Percentiles rank a stretch among this genome's conserved stretches.
These are phyloP conservation scores for Suillus fuscotomentosus DNA, from an alignment of 768 basidiomycete genomes.

Conservation along the genomic window DNA sequence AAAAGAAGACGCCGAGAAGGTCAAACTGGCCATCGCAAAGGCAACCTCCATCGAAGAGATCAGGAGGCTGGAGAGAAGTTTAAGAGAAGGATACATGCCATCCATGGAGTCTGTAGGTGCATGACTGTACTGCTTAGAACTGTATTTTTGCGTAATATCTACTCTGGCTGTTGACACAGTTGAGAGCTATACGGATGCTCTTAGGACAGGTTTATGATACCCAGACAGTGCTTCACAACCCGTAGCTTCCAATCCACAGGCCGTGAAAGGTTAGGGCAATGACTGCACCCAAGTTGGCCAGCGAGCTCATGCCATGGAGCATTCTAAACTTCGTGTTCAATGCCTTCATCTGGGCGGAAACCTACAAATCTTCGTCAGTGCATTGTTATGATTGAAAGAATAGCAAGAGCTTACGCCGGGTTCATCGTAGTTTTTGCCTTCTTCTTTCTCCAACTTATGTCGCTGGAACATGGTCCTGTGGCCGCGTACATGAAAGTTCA, in stretches of 20 bases:
- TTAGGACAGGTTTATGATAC: background rate
- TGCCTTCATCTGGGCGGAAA: slow-evolving; percentile 66
- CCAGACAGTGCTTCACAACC: slow-evolving; percentile 17
- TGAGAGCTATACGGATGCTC: background rate
- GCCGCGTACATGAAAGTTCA: background rate
- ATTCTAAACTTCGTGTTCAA: slow-evolving; percentile 64
- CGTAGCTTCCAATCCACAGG: slow-evolving; percentile 62
- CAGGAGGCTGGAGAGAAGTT: slow-evolving; percentile 73
- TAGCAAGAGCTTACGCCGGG: slow-evolving; percentile 47
- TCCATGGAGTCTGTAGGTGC: slow-evolving; percentile 76
- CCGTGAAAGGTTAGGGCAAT: slow-evolving; percentile 67
- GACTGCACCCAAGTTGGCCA: slow-evolving; percentile 62
- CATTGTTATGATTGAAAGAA: slow-evolving; percentile 10
- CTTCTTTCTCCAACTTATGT: slow-evolving; percentile 70
- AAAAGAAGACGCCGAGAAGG: slow-evolving; percentile 85
- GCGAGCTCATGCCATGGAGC: slow-evolving; percentile 68
- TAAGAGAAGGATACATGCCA: slow-evolving; percentile 84
- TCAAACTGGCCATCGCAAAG: slow-evolving; percentile 83
- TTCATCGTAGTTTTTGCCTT: slow-evolving; percentile 67
- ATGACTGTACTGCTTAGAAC: slow-evolving; percentile 37
- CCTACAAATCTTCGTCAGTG: slow-evolving; percentile 35
- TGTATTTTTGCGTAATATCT: slow-evolving; percentile 33
- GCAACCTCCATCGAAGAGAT: slow-evolving; percentile 93
- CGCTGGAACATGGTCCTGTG: slow-evolving; percentile 73
- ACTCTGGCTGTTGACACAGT: background rate